Percentiles rank a stretch among this genome's conserved stretches.
These are phyloP conservation scores for Ogataea methylovora DNA, from an alignment of 805 yeast species.

Conservation along the genomic window DNA sequence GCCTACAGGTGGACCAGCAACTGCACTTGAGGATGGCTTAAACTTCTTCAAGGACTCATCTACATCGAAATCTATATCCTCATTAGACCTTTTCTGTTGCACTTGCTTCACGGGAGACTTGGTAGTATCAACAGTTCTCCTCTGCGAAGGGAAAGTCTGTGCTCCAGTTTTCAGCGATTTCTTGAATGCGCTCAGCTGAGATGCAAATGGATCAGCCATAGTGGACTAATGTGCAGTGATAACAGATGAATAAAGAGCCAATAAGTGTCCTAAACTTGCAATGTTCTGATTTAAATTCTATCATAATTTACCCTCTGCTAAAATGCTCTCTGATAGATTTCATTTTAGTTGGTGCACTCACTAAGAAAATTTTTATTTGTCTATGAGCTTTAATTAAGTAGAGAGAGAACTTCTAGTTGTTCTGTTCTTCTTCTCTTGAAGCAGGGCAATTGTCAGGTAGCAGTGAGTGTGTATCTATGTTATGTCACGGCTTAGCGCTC, in stretches of 20 bases:
- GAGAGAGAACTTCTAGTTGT: too few species aligned
- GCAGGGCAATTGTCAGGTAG: conserved; percentile 8
- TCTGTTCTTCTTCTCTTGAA: neutral
- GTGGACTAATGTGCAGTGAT: too few species aligned
- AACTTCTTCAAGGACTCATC: conserved; percentile 5
- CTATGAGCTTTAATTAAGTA: too few species aligned
- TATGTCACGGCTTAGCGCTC: conserved; percentile 1
- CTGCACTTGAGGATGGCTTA: neutral
- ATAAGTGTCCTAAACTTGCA: too few species aligned
- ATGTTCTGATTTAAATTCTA: too few species aligned
- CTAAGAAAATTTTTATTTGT: too few species aligned
- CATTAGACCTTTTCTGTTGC: neutral
- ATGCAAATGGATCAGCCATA: conserved; percentile 26
- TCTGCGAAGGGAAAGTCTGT: conserved; percentile 38
- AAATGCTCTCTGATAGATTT: too few species aligned
- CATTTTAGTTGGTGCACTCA: too few species aligned
- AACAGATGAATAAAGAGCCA: too few species aligned
- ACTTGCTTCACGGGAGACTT: conserved; percentile 4
- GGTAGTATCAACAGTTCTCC: conserved; percentile 17
- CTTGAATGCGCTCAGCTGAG: conserved; percentile 56
- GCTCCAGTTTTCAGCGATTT: conserved; percentile 48
- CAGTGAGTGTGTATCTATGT: conserved; percentile 5
- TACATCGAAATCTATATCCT: conserved; percentile 12
- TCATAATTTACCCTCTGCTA: too few species aligned
- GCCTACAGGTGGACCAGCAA: conserved; percentile 11